Evolutionary conservation across 495 filamentous ascomycete genomes (phyloP).

Genomic region (Xylaria telfairii): DNA sequence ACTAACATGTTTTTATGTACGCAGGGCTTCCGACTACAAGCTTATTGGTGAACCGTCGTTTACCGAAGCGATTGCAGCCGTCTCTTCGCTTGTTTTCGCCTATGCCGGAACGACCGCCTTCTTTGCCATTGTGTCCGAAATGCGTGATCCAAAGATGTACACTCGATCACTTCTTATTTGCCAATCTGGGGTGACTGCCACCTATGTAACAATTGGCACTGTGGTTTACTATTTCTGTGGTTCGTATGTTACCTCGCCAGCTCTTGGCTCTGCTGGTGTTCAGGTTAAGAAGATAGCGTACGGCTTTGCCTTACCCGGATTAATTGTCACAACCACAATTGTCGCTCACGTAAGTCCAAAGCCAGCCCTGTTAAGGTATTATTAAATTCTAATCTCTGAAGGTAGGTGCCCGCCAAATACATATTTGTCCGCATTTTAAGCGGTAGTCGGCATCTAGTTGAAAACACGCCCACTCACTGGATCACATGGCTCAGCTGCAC

Average conservation of each 20-base stretch:
- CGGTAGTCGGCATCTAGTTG: slow-evolving; percentile 41
- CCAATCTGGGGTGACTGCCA: slow-evolving; percentile 31
- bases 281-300: slow-evolving; percentile 39
- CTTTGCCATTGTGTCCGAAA: slow-evolving; percentile 30
- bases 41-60: slow-evolving; percentile 45
- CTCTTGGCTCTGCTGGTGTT: slow-evolving; percentile 37
- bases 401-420: slow-evolving; percentile 47
- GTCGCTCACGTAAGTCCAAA: slow-evolving; percentile 4
- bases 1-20: too few species aligned
- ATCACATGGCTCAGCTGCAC: slow-evolving; percentile 44
- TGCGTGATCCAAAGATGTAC: slow-evolving; percentile 35
- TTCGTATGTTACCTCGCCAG: slow-evolving; percentile 36
- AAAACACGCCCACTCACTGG: slow-evolving; percentile 44
- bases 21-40: slow-evolving; percentile 44
- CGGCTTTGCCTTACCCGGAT: slow-evolving; percentile 35
- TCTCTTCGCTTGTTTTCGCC: slow-evolving; percentile 43
- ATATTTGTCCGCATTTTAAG: slow-evolving; percentile 47
- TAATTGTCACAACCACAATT: background rate
- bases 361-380: background rate
- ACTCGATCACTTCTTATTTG: slow-evolving; percentile 32
- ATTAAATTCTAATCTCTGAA: slow-evolving; percentile 29
- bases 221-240: slow-evolving; percentile 40
- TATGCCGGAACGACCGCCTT: slow-evolving; percentile 24
- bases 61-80: slow-evolving; percentile 49
- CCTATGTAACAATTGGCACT: slow-evolving; percentile 35